Evolutionary conservation across 371 early-diverging fungal species (phyloP), one percentile per base, ranked within the genome.

Genomic region (Parasitella parasitica): DNA sequence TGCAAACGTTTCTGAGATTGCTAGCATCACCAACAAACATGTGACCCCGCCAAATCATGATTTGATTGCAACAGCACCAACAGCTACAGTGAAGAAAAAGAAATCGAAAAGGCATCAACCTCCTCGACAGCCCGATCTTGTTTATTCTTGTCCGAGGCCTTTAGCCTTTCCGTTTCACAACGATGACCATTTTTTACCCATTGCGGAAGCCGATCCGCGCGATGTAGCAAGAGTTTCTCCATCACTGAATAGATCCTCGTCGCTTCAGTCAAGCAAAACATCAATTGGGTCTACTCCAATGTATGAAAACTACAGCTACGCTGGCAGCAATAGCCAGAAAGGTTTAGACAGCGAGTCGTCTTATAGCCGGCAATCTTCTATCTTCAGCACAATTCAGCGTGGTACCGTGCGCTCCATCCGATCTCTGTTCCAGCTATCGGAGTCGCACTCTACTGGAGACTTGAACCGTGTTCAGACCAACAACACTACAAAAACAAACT

Each of bases 101-200:
- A 56, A 59, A n/a, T 46, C 64, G 35, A 64, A 57, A 18, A 66
- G 59, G 20, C 49, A 61, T 43, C 70, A 68, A 59, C 58, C 71
- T n/a, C 73, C 66, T 54, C 69, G 75, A 6, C 73, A 75, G 24
- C 73, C 75, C 9, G 82, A 81, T 61, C 66, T 73, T 36, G 82
- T 81, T 15, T 77, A 78, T 56, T 71, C 79, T 32, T 77, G 77
- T 50, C 82, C 82, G 26, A 71, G 79, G 35, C 82, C 82, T 26
- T 60, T 81, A 4, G 76, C 79, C 16, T 81, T 81, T 58, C 82
- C 82, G 34, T 81, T 78, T 49, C 82, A 81, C 63, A 81, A 81
- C 48, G 82, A 81, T 63, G 78, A 73, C 34, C 77, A 78, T 53
- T 81, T 81, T 62, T 59, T 81, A 36, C 82, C 82, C 26, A 73